Evolutionary conservation across 139 green algal species (phyloP).

Genomic region (Tetraselmis chui): DNA sequence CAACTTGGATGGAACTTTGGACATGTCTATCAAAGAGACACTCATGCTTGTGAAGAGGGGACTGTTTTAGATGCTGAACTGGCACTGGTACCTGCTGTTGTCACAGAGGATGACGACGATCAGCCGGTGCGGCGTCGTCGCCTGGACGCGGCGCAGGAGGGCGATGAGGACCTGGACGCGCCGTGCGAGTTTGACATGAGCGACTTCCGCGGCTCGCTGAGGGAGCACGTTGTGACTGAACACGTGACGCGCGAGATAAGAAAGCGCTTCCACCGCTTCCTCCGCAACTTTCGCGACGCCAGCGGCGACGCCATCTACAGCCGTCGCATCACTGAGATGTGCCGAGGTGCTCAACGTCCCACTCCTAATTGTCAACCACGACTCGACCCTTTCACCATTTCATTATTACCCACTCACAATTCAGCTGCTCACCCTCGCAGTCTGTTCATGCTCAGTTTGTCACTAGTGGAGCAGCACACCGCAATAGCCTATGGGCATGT

Average conservation of each 20-base stretch:
- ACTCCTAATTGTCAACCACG: too few species aligned
- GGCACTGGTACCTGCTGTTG: too few species aligned
- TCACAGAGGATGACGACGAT: conserved; percentile 39
- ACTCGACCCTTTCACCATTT: too few species aligned
- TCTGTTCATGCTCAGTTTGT: conserved; percentile 1
- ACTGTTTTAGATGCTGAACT: too few species aligned
- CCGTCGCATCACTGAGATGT: conserved; percentile 55
- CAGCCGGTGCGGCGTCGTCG: conserved; percentile 36
- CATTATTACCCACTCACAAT: neutral
- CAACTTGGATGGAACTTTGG: too few species aligned
- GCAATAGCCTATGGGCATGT: neutral
- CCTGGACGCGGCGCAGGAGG: conserved; percentile 42
- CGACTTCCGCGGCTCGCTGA: conserved; percentile 45
- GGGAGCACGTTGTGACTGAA: conserved; percentile 58
- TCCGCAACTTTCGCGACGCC: conserved; percentile 51
- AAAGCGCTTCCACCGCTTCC: conserved; percentile 57
- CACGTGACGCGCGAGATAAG: conserved; percentile 46
- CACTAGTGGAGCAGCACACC: neutral
- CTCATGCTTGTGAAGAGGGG: too few species aligned
- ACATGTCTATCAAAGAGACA: too few species aligned
- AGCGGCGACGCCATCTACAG: conserved; percentile 45
- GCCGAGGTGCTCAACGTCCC: too few species aligned
- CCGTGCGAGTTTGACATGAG: conserved; percentile 46
- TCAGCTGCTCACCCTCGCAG: neutral
- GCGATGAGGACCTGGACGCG: conserved; percentile 36